A percentile compares a stretch with the other conserved stretches of the same genome.
These are phyloP conservation scores for Chrysochromulina parva DNA, from an alignment of 78 protist species.

Conservation along the genomic window DNA sequence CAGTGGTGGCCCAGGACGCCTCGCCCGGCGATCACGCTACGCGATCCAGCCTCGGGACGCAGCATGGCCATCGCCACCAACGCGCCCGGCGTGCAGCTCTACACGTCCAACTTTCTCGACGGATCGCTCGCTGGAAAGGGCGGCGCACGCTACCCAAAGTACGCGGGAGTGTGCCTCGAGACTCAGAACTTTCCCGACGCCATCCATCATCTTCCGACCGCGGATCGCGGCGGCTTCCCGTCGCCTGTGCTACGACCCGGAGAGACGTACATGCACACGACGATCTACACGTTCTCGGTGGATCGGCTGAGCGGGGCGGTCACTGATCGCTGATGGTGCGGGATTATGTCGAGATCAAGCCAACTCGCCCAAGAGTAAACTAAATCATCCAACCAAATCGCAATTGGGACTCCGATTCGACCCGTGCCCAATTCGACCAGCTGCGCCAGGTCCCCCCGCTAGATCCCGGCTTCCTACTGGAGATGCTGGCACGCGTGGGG, in stretches of 20 bases:
- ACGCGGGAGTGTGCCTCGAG: conserved; percentile 41
- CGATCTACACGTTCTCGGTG: not conserved
- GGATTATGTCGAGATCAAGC: too few relatives aligned
- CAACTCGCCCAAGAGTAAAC: too few relatives aligned
- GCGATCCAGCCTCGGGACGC: not conserved
- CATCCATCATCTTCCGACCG: not conserved
- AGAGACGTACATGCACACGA: not conserved
- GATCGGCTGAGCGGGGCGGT: too few relatives aligned
- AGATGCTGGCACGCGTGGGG: too few relatives aligned
- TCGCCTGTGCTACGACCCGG: not conserved
- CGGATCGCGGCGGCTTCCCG: not conserved
- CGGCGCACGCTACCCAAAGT: not conserved
- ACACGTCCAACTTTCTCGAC: conserved; percentile 29
- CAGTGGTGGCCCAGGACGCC: not conserved
- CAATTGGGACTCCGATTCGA: too few relatives aligned
- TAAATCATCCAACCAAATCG: too few relatives aligned
- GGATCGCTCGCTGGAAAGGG: not conserved
- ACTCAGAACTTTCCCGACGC: conserved; percentile 37
- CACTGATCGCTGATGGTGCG: too few relatives aligned
- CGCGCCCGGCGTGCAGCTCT: conserved; percentile 42
- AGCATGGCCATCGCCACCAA: not conserved
- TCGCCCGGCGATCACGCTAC: not conserved
- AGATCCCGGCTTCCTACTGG: too few relatives aligned
- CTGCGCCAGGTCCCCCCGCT: too few relatives aligned
- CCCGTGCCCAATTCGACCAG: too few relatives aligned